Evolutionary conservation across 495 filamentous ascomycete genomes (phyloP), one percentile per base, ranked within the genome.

Genomic region (Aspergillus egyptiacus): DNA sequence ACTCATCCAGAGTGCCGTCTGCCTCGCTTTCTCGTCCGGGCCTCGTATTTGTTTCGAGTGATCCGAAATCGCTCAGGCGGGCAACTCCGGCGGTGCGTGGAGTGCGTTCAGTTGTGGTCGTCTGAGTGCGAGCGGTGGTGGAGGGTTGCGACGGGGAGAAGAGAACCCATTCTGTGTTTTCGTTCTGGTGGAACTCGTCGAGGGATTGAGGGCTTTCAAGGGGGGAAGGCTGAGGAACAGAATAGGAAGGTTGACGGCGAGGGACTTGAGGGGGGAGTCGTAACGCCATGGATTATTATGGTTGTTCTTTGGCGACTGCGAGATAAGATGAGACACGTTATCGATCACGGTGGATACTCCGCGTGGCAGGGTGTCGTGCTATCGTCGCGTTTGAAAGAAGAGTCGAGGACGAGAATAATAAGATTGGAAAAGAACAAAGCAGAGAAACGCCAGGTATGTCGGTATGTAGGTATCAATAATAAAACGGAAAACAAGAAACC

Each of bases 151-250:
- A 72, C 3, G 90, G 89, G 9, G 89, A 89, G 69, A 98, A 98
- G 55, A 98, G 80, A 35, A 98, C 82, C 94, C 93, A 97, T 81
- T 95, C 91, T 61, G 90, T 83, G 3, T 87, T 80, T 41, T 95
- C 86, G 58, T 85, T 80, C 51, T 65, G 54, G 46, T 60, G 51
- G 54, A 61, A 69, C 18, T 75, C 66, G 4, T 58, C 38, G 5
- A 59, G 48, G 27, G 69, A 59, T 28, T 70, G 61, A 4, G 70
- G 69, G 31, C 62, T 53, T 33, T 68, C 64, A 14, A 72, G 58
- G 3, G 56, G 25, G 5, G 69, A 61, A 11, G 69, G 64, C 47
- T 76, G 74, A 10, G 77, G 63, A 6, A 71, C 53, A n/a, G 73
- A 66, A 59, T 75, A 73, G 23, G 77, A 75, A 22, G 72, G 70